Base-by-base conservation (phyloP, 179 eudicot species). In the Spinacia oleracea region DNA sequence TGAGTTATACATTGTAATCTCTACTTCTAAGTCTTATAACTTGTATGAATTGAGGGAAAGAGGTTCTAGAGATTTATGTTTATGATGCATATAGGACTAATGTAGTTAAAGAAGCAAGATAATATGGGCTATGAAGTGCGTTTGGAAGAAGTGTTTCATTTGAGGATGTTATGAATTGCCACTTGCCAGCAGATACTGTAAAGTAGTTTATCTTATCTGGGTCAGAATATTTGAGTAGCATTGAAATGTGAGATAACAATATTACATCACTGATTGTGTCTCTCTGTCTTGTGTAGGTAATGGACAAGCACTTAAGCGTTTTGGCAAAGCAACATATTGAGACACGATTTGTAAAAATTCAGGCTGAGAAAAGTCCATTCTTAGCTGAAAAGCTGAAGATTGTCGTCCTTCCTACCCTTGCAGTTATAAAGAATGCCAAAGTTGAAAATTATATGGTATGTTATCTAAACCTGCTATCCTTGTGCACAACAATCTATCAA, bases 351-450 rank as follows among this genome's bases (percentile, higher is more conserved):
- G 87, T 95, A 64, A 95, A 91, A 86, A 83, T 95, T 77, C 80
- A 93, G 31, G 98, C 98, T 16, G 98, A 95, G 87, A 95, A 95
- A 85, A 93, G 97, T 55, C 98, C 92, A 27, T 95, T 91, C 85
- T 83, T 95, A 86, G 91, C 94, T 6, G 97, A 93, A 84, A 95
- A 91, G 83, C 92, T 95, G 77, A 93, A 87, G 85, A 91, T 95
- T 80, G 88, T 89, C 83, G 95, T 95, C 40, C 97, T 95, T 68
- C 98, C 97, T 0, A 95, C 98, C 70, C 91, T 95, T 73, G 98
- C 97, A 40, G 88, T 95, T 60, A 86, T 93, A 82, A 95, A 89
- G 84, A 93, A 89, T 74, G 92, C 97, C 67, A 93, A 90, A 90
- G 98, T 91, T 72, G 98, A 94, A 76, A 94, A 93, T 74, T 93